Conservation (phyloP, 2,329 filamentous ascomycete species). For the Pezicula rhizophila region DNA sequence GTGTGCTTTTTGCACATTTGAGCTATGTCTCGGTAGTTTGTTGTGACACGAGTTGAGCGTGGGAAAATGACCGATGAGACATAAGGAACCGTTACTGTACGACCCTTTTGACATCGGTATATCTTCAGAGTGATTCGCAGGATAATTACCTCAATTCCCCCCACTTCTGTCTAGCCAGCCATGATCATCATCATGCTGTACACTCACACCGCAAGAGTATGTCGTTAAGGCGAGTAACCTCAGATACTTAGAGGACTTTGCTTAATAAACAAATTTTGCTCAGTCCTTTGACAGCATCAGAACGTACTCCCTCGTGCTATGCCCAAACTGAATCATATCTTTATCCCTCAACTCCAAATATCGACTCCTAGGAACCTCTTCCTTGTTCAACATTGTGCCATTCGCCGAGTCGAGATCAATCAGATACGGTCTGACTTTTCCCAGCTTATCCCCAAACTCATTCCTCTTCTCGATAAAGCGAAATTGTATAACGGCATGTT, state of each 20-base stretch:
- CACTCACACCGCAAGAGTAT: neutral
- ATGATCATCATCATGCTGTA: no score
- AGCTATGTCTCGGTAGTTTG: neutral
- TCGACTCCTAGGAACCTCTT: conserved; percentile 64
- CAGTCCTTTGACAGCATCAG: conserved; percentile 60
- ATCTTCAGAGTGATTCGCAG: neutral
- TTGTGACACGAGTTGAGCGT: neutral
- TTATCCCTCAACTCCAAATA: conserved; percentile 84
- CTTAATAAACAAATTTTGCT: neutral
- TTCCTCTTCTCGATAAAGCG: conserved; percentile 76
- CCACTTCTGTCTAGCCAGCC: no score
- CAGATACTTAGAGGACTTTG: neutral
- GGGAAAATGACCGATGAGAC: neutral
- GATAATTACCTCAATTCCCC: neutral
- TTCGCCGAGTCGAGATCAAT: conserved; percentile 94
- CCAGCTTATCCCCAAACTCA: conserved; percentile 79
- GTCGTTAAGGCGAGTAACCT: neutral
- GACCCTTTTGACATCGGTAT: neutral
- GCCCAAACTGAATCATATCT: conserved; percentile 83
- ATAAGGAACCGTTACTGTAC: neutral
- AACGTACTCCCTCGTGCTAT: conserved; percentile 91
- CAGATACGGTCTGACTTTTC: conserved; percentile 77
- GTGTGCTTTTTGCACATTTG: no score
- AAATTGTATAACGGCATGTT: conserved; percentile 94
- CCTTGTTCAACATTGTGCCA: conserved; percentile 77